Percentiles rank a stretch among this genome's conserved stretches.
These are phyloP conservation scores for Cutaneotrichosporon dermatis DNA, from an alignment of 1,284 basidiomycete genomes.

Conservation along the genomic window DNA sequence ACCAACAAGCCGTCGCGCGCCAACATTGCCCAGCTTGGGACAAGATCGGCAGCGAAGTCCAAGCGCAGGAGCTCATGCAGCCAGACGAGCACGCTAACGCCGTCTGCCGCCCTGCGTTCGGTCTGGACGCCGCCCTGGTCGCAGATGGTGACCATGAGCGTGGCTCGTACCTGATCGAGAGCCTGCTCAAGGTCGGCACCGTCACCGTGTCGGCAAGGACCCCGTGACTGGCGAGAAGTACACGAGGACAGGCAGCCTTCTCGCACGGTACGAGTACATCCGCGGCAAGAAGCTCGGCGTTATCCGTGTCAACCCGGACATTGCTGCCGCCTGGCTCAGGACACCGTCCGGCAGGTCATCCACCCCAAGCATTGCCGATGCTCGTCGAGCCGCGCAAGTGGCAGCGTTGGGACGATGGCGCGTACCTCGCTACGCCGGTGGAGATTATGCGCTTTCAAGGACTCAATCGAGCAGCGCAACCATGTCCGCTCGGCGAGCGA, in stretches of 20 bases:
- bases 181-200: constrained; percentile 75
- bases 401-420: constrained; percentile 73
- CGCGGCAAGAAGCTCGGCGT: constrained; percentile 88
- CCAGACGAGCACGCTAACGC: constrained; percentile 42
- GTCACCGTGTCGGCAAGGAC: constrained; percentile 59
- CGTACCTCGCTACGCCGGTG: constrained; percentile 68
- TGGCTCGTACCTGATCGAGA: constrained; percentile 77
- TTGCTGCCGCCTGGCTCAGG: constrained; percentile 76
- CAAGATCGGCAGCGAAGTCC: constrained; percentile 53
- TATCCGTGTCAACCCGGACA: constrained; percentile 77
- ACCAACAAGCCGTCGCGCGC: constrained; percentile 32
- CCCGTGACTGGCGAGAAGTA: constrained; percentile 46
- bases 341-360: constrained; percentile 68
- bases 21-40: constrained; percentile 31
- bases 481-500: constrained; percentile 75
- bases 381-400: constrained; percentile 86
- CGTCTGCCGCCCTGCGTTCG: constrained; percentile 60
- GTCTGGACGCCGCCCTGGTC: constrained; percentile 78
- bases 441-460: constrained; percentile 90
- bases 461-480: constrained; percentile 76
- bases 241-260: constrained; percentile 87
- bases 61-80: constrained; percentile 19
- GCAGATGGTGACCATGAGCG: constrained; percentile 65
- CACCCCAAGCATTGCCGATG: constrained; percentile 97
- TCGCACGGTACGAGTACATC: constrained; percentile 91